Evolutionary conservation across 2,329 filamentous ascomycete genomes (phyloP).

Genomic region (Emericellopsis cladophorae): DNA sequence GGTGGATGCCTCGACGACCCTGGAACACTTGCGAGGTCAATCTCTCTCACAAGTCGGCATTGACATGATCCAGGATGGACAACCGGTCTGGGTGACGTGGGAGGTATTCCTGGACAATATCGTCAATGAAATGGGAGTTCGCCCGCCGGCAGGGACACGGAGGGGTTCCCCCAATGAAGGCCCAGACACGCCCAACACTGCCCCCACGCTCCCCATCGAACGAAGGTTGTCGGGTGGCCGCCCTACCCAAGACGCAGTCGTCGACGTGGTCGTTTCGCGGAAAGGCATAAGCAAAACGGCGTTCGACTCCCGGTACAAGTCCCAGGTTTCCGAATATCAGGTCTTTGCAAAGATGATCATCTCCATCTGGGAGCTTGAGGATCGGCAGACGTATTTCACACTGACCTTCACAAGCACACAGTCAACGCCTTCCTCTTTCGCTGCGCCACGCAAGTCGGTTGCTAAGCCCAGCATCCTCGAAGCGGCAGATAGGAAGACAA

Average conservation of each 20-base stretch:
- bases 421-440: constrained; percentile 18
- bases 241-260: constrained; percentile 44
- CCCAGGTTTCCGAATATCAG: constrained; percentile 23
- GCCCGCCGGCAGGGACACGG: constrained; percentile 7
- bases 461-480: constrained; percentile 27
- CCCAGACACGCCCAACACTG: constrained; percentile 23
- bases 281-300: constrained; percentile 26
- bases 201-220: constrained; percentile 18
- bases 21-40: constrained; percentile 51
- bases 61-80: constrained; percentile 58
- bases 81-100: constrained; percentile 46
- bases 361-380: constrained; percentile 58
- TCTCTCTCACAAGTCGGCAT: constrained; percentile 58
- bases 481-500: constrained; percentile 30
- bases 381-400: constrained; percentile 57
- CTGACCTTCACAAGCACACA: constrained; percentile 59
- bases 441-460: constrained; percentile 21
- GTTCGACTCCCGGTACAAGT: constrained; percentile 17
- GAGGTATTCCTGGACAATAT: constrained; percentile 45
- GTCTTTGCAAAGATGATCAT: constrained; percentile 64
- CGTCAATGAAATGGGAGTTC: constrained; percentile 25
- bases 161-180: constrained; percentile 5
- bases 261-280: constrained; percentile 55
- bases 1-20: constrained; percentile 28
- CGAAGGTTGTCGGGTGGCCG: constrained; percentile 9